A percentile compares a stretch with the other conserved stretches of the same genome.
phyloP scores from a whole-genome alignment of 257 asterid genomes.

The Cinchona pubescens region DNA sequence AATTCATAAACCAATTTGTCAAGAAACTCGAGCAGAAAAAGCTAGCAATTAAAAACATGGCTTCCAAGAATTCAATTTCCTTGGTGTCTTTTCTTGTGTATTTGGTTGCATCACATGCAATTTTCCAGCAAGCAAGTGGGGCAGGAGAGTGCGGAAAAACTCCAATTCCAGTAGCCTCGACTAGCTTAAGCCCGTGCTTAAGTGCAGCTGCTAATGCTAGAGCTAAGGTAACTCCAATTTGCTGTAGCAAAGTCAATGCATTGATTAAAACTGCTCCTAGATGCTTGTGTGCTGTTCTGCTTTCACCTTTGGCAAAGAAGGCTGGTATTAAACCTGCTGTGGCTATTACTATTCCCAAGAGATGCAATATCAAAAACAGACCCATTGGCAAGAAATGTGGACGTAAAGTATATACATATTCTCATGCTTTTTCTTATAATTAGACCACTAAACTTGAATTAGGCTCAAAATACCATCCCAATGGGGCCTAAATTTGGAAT shows the following conservation, averaged over 20 bases:
- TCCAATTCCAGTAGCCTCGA: conserved; percentile 20
- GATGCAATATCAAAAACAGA: conserved; percentile 36
- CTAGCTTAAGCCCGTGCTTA: conserved; percentile 34
- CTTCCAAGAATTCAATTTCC: conserved; percentile 11
- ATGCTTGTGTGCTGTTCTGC: conserved; percentile 36
- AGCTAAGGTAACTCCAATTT: conserved; percentile 21
- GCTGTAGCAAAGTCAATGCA: conserved; percentile 30
- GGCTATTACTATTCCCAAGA: conserved; percentile 36
- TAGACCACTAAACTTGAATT: neutral
- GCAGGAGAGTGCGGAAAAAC: conserved; percentile 36
- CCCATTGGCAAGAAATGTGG: conserved; percentile 44
- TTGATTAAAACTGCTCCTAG: conserved; percentile 29
- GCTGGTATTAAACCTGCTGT: conserved; percentile 32
- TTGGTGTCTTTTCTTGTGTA: conserved; percentile 16
- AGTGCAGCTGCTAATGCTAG: conserved; percentile 27
- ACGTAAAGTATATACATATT: conserved; percentile 21
- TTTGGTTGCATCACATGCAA: conserved; percentile 1
- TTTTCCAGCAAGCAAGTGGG: conserved; percentile 16
- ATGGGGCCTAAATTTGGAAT: neutral
- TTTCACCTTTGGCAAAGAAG: conserved; percentile 35
- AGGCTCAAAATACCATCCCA: neutral
- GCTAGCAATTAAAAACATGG: conserved; percentile 15
- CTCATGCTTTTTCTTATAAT: neutral
- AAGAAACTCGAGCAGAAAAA: neutral
- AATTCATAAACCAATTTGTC: neutral